These are phyloP conservation scores for Bromus sterilis DNA, from an alignment of 176 grass and related monocot genomes.

Conservation along the genomic window DNA sequence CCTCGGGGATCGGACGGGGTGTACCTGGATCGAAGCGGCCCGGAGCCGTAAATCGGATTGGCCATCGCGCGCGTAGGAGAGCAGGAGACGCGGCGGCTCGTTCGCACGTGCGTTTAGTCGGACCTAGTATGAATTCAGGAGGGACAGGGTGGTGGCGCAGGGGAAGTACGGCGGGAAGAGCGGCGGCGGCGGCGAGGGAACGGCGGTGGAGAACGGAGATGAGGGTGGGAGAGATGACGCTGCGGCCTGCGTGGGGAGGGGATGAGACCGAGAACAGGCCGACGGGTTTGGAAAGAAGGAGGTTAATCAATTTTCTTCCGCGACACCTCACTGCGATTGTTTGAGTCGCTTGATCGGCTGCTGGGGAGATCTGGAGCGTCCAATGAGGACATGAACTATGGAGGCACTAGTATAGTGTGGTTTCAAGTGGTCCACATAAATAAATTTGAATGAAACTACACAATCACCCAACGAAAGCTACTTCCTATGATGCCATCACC, in stretches of 20 bases:
- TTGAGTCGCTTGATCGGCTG: background rate
- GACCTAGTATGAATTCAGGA: background rate
- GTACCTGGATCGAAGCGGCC: constrained; percentile 72
- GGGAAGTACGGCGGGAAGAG: background rate
- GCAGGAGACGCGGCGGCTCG: background rate
- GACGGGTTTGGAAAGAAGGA: background rate
- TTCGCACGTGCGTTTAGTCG: background rate
- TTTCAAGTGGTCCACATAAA: too few relatives aligned
- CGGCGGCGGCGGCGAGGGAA: too few relatives aligned
- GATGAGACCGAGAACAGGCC: background rate
- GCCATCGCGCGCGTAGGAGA: constrained; percentile 24
- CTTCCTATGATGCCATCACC: too few relatives aligned
- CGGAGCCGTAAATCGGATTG: constrained; percentile 50
- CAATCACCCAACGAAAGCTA: too few relatives aligned
- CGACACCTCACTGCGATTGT: background rate
- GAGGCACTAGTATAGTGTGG: too few relatives aligned
- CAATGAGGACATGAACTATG: background rate
- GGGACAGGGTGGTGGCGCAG: background rate
- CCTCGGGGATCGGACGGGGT: background rate
- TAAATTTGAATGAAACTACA: too few relatives aligned
- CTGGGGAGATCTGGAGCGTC: background rate
- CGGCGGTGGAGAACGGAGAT: background rate
- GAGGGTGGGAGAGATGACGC: background rate
- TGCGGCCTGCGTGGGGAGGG: background rate
- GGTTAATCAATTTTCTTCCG: background rate